Base-by-base conservation (phyloP, 768 basidiomycete species). In the Myochromella boudieri region DNA sequence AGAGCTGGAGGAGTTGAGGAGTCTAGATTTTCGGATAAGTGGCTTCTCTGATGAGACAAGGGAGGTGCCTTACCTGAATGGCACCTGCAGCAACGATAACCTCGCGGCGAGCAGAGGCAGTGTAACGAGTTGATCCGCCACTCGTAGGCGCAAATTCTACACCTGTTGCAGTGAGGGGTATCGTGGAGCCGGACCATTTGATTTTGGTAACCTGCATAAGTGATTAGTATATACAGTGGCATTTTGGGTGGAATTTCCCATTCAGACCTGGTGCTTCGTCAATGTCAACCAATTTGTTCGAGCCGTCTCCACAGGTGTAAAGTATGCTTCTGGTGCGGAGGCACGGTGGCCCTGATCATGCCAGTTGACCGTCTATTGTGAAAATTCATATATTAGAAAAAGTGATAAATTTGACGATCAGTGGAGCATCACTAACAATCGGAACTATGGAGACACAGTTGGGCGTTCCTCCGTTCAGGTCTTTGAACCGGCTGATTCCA, bases 371-470 rank as follows among this genome's bases (percentile, higher is more conserved):
- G 59, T 68, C 72, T 77, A 48, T n/a, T n/a, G n/a, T n/a, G n/a
- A n/a, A n/a, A n/a, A n/a, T n/a, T n/a, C n/a, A n/a, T n/a, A n/a
- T n/a, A n/a, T n/a, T n/a, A n/a, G n/a, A n/a, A n/a, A n/a, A n/a
- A n/a, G n/a, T n/a, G n/a, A n/a, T n/a, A n/a, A n/a, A n/a, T n/a
- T n/a, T n/a, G n/a, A n/a, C n/a, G n/a, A n/a, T n/a, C n/a, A 36
- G 42, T 6, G 11, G 11, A 11, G 21, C 21, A 11, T 4, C 7
- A 57, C 69, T 41, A 44, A 77, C 78, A 15, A 76, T 57, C 3
- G 80, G 81, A 7, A 77, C 78, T 51, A 78, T 74, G 1, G 78
- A 74, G 3, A 83, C 80, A 46, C 75, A 74, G 51, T 81, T 80
- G 6, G 78, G 74, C 11, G 68, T 69, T 0, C 80, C 80, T 22